A percentile compares a stretch with the other conserved stretches of the same genome.
These are phyloP conservation scores for Fusarium concolor DNA, from an alignment of 2,329 filamentous ascomycete species.

Conservation along the genomic window DNA sequence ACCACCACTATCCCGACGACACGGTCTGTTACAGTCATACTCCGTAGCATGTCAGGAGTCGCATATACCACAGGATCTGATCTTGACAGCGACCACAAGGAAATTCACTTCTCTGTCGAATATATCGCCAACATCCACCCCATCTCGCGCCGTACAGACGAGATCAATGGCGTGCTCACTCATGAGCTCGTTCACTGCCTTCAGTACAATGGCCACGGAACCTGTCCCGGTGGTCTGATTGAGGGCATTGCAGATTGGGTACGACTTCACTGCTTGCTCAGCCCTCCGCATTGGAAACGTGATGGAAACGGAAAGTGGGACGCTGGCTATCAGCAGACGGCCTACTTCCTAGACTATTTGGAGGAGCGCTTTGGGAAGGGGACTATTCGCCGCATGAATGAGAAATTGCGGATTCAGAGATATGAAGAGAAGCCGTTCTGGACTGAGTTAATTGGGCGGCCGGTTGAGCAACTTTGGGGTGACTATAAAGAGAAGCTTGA, in stretches of 20 bases:
- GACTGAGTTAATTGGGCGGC: slow-evolving; percentile 73
- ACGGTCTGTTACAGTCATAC: slow-evolving; percentile 84
- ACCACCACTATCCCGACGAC: slow-evolving; percentile 68
- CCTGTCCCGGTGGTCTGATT: slow-evolving; percentile 79
- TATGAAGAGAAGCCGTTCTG: slow-evolving; percentile 76
- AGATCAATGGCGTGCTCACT: slow-evolving; percentile 85
- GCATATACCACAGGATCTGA: slow-evolving; percentile 88
- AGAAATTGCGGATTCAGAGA: slow-evolving; percentile 69
- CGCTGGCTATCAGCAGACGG: slow-evolving; percentile 88
- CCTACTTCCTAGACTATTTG: slow-evolving; percentile 89
- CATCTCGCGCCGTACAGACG: slow-evolving; percentile 59
- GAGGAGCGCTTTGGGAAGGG: slow-evolving; percentile 73
- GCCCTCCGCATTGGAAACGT: slow-evolving; percentile 85
- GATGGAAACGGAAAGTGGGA: slow-evolving; percentile 77
- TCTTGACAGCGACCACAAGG: slow-evolving; percentile 87
- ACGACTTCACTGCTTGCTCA: slow-evolving; percentile 76
- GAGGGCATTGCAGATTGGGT: slow-evolving; percentile 97
- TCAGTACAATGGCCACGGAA: slow-evolving; percentile 76
- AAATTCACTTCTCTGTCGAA: slow-evolving; percentile 85
- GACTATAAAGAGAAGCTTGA: slow-evolving; percentile 68
- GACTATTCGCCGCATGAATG: slow-evolving; percentile 73
- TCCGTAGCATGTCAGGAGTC: slow-evolving; percentile 84
- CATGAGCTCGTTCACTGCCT: slow-evolving; percentile 97
- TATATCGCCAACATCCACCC: slow-evolving; percentile 71
- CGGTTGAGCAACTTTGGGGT: slow-evolving; percentile 77